Conservation (phyloP, 257 asterid species). For the Petunia axillaris region DNA sequence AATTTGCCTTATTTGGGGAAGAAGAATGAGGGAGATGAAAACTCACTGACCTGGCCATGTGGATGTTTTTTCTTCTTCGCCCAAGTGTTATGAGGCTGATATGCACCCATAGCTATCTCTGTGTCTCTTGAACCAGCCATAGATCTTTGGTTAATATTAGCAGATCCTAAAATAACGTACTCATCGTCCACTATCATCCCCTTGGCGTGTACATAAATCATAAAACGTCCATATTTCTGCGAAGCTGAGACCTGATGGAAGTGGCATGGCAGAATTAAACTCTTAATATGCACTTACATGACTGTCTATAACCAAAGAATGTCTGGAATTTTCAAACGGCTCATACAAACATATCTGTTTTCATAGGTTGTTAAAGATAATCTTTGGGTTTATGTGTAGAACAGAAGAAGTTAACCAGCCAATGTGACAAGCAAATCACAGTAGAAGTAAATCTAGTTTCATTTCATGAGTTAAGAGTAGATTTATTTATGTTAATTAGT, state of each 20-base stretch:
- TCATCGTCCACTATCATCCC: conserved; percentile 90
- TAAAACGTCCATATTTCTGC: conserved; percentile 56
- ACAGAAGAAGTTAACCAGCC: neutral
- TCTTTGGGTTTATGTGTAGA: neutral
- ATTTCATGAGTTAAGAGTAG: neutral
- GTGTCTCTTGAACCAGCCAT: conserved; percentile 94
- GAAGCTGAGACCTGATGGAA: conserved; percentile 48
- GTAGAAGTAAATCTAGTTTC: neutral
- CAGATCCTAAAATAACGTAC: conserved; percentile 77
- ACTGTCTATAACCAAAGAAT: neutral
- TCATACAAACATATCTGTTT: neutral
- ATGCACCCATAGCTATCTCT: conserved; percentile 90
- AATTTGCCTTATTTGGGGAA: neutral
- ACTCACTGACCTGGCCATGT: conserved; percentile 61
- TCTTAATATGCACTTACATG: conserved; percentile 11
- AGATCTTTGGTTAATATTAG: conserved; percentile 81
- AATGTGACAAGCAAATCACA: neutral
- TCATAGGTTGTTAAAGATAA: neutral
- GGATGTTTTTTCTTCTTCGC: conserved; percentile 55
- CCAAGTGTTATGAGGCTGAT: conserved; percentile 81
- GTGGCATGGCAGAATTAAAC: neutral
- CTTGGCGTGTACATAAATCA: conserved; percentile 86
- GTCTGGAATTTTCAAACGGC: neutral
- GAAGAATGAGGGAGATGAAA: conserved; percentile 14
- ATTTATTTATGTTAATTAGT: neutral